Evolutionary conservation across 305 asterid genomes (phyloP), one percentile per base, ranked within the genome.

Genomic region (Fraxinus velutina): DNA sequence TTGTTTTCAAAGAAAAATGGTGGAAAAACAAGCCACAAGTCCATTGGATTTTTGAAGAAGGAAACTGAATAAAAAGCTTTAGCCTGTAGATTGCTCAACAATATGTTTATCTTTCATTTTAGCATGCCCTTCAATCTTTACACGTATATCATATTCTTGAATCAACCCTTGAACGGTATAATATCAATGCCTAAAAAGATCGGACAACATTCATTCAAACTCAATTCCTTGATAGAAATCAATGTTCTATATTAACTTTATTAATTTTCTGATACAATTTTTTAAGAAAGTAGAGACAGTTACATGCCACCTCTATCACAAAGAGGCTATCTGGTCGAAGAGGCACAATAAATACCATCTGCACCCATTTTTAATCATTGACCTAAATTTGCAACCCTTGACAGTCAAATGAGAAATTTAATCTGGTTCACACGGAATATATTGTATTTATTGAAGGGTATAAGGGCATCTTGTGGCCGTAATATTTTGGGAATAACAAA

Each of bases 21-120:
- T 55, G 75, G 44, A 83, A 75, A 39, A 75, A 68, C 36, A 52
- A 70, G 84, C 70, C 76, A 78, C 77, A 39, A 29, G 15, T 79
- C 82, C 9, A 60, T 74, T 57, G 21, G 30, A 70, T 78, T 66
- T 36, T 50, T 21, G 34, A 82, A 55, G 60, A 13, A 15, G 27
- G 66, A 55, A 55, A 55, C 66, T 17, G 27, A 55, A 55, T 55
- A 55, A 17, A 55, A n/a, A 55, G 66, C 66, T 55, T 55, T 55
- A 55, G 66, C 66, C 66, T 15, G 1, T 50, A 50, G 62, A 50
- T 50, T 50, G 62, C 62, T 50, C 22, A 5, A 5, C 7, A 15
- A 15, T 50, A 50, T 50, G 19, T 50, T 50, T 50, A 50, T 50
- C 21, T 50, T 50, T n/a, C 19, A 50, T 50, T 50, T 29, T 13